phyloP scores from a whole-genome alignment of 345 rosid genomes.

The Salix exigua region DNA sequence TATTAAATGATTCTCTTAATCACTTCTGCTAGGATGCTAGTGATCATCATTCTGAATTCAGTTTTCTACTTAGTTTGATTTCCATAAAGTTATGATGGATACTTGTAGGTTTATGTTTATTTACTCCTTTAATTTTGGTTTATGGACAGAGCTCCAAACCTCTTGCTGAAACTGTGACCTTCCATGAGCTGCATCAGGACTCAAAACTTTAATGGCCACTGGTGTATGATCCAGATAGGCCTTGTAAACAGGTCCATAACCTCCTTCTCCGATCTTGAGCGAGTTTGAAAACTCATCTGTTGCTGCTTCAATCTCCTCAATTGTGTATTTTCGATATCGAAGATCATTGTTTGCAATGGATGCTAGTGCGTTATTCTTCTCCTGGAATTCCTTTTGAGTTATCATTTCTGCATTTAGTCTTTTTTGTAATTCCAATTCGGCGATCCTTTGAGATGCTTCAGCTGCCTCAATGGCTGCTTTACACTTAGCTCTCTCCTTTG shows the following conservation, averaged over 20 bases:
- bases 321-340: conserved; percentile 56
- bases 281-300: conserved; percentile 46
- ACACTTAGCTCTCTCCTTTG: conserved; percentile 40
- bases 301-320: conserved; percentile 78
- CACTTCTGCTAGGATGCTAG: neutral
- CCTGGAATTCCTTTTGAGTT: conserved; percentile 22
- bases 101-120: neutral
- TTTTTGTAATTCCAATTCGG: conserved; percentile 29
- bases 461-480: conserved; percentile 34
- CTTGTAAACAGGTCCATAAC: conserved; percentile 83
- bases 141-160: conserved; percentile 21
- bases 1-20: neutral
- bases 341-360: conserved; percentile 25
- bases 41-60: neutral
- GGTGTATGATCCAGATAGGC: conserved; percentile 62
- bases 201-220: conserved; percentile 78
- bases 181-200: conserved; percentile 87
- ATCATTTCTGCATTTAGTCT: conserved; percentile 24
- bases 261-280: conserved; percentile 90
- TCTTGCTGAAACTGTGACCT: conserved; percentile 79
- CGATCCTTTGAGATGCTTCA: conserved; percentile 24
- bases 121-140: neutral
- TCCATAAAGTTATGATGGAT: neutral
- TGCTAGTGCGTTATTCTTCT: conserved; percentile 11
- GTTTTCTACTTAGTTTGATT: neutral